Percentiles rank a stretch among this genome's conserved stretches.
Evolutionary conservation across 495 filamentous ascomycete genomes (phyloP).

Genomic region (Hyaloscypha bicolor): DNA sequence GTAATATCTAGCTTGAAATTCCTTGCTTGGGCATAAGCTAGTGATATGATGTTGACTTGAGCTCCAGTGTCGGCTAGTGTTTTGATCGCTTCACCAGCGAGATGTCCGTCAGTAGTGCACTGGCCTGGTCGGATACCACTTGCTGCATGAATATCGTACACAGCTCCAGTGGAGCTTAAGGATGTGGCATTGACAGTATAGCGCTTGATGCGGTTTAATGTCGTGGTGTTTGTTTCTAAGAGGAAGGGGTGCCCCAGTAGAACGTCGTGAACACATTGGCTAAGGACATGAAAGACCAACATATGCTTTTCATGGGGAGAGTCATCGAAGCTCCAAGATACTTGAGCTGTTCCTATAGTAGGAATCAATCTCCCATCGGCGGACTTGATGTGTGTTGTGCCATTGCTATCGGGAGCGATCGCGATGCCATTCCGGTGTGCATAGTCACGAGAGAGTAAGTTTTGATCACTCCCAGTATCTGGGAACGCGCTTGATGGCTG

Average conservation of each 20-base stretch:
- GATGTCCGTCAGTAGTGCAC: neutral
- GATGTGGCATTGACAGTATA: neutral
- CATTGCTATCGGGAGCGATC: neutral
- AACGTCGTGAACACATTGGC: neutral
- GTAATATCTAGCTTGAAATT: neutral
- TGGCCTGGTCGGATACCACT: neutral
- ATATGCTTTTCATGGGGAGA: neutral
- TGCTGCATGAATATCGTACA: neutral
- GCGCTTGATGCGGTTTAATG: neutral
- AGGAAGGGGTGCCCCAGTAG: neutral
- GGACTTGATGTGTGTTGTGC: neutral
- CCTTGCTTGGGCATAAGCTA: neutral
- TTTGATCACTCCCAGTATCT: neutral
- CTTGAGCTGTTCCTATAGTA: neutral
- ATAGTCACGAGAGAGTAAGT: neutral
- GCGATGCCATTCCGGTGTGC: neutral
- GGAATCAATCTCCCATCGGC: neutral
- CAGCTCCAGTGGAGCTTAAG: neutral
- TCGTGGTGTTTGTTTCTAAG: neutral
- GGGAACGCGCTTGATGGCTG: neutral
- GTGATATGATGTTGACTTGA: neutral
- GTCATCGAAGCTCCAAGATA: neutral
- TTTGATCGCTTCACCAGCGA: neutral
- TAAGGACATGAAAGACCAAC: neutral
- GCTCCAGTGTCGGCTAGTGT: neutral